Evolutionary conservation across 371 early-diverging fungal genomes (phyloP).

Genomic region (Aphelidium insulamus): DNA sequence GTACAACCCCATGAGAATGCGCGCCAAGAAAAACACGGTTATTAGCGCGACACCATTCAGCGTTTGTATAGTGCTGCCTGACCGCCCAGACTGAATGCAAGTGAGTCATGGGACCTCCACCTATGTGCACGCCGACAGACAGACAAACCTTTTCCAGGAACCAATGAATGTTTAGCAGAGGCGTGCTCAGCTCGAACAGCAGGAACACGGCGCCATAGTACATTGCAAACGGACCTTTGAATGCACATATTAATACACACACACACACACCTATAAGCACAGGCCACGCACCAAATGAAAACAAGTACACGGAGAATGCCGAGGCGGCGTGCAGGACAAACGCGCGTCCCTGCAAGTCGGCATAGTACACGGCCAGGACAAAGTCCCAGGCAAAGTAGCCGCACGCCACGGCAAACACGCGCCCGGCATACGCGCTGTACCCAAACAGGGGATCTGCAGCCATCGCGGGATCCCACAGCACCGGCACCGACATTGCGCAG

Average conservation of each 20-base stretch:
- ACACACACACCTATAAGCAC: no score
- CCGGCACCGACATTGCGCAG: constrained; percentile 29
- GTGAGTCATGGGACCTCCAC: background rate
- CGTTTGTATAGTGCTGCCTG: constrained; percentile 42
- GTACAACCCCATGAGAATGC: constrained; percentile 57
- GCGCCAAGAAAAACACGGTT: constrained; percentile 40
- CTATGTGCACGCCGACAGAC: no score
- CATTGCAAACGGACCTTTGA: constrained; percentile 51
- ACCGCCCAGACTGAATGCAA: constrained; percentile 2
- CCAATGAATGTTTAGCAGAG: constrained; percentile 83
- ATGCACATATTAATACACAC: constrained; percentile 15
- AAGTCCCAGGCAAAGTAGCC: constrained; percentile 87
- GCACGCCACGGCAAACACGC: constrained; percentile 54
- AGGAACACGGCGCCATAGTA: constrained; percentile 71
- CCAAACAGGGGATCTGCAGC: constrained; percentile 45
- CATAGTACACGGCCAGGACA: constrained; percentile 34
- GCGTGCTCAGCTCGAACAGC: constrained; percentile 72
- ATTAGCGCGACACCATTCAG: constrained; percentile 57
- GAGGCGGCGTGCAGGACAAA: constrained; percentile 65
- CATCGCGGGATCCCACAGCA: constrained; percentile 36
- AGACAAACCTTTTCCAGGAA: no score
- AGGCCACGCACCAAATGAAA: no score
- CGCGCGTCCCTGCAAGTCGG: constrained; percentile 42
- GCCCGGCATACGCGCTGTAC: constrained; percentile 38
- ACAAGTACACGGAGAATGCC: constrained; percentile 47